Evolutionary conservation across 1,284 basidiomycete genomes (phyloP).

Genomic region (Coriolopsis trogii): DNA sequence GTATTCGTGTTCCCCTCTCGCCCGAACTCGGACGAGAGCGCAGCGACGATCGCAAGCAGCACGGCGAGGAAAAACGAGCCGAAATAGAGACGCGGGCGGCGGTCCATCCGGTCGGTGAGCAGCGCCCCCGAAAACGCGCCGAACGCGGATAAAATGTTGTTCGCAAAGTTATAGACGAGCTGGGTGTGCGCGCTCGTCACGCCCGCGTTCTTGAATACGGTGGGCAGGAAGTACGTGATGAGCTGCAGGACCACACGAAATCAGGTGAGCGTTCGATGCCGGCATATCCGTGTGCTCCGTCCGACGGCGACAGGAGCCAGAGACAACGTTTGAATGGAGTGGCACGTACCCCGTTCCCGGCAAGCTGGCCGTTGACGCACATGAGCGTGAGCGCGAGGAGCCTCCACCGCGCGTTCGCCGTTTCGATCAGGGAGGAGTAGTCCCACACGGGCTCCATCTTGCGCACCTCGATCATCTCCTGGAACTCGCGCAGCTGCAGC

Average conservation of each 20-base stretch:
- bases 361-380: slow-evolving; percentile 16
- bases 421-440: slow-evolving; percentile 7
- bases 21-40: slow-evolving; percentile 8
- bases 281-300: too few species aligned
- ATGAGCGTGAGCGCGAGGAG: slow-evolving; percentile 13
- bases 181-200: slow-evolving; percentile 7
- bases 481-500: slow-evolving; percentile 12
- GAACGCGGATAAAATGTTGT: slow-evolving; percentile 16
- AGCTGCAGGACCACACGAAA: background rate
- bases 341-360: slow-evolving; percentile 13
- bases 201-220: slow-evolving; percentile 8
- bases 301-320: background rate
- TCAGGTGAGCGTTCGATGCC: background rate
- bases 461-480: slow-evolving; percentile 11
- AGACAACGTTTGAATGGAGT: background rate
- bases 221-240: slow-evolving; percentile 18
- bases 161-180: slow-evolving; percentile 17
- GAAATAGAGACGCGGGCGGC: slow-evolving; percentile 11
- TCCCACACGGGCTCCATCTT: slow-evolving; percentile 17
- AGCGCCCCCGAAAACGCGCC: slow-evolving; percentile 12
- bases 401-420: slow-evolving; percentile 12
- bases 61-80: slow-evolving; percentile 8
- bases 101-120: slow-evolving; percentile 11
- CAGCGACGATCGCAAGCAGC: slow-evolving; percentile 12
- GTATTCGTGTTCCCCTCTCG: slow-evolving; percentile 6